A percentile compares a stretch with the other conserved stretches of the same genome.
These are phyloP conservation scores for Stephania yunnanensis DNA, from an alignment of 164 flowering plant genomes.

Conservation along the genomic window DNA sequence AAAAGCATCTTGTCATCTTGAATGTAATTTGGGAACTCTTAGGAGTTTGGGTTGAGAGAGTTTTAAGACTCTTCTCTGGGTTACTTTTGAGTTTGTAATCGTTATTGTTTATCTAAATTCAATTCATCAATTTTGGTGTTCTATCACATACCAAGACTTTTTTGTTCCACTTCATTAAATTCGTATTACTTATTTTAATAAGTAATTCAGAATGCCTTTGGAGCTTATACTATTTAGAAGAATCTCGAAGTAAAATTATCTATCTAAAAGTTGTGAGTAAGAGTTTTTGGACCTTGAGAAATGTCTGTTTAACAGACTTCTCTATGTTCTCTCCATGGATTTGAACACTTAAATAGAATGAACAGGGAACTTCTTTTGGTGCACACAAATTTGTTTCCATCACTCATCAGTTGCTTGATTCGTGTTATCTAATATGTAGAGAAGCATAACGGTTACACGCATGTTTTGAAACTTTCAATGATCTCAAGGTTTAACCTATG, in stretches of 20 bases:
- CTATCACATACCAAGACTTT: too few relatives aligned
- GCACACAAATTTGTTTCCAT: background rate
- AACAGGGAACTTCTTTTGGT: background rate
- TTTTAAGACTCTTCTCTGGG: too few relatives aligned
- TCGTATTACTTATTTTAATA: background rate
- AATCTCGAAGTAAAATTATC: background rate
- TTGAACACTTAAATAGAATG: background rate
- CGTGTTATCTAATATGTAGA: too few relatives aligned
- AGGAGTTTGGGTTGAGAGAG: too few relatives aligned
- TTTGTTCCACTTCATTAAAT: too few relatives aligned
- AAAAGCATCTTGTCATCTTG: too few relatives aligned
- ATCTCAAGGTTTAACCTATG: background rate
- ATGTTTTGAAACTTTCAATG: background rate
- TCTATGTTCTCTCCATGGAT: background rate
- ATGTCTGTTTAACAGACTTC: background rate
- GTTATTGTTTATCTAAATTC: too few relatives aligned
- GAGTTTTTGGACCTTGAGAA: background rate
- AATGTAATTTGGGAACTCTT: too few relatives aligned
- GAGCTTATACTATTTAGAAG: background rate
- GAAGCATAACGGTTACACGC: background rate
- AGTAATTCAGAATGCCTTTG: background rate
- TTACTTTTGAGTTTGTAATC: too few relatives aligned
- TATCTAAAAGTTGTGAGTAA: background rate
- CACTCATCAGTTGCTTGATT: background rate
- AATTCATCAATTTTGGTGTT: too few relatives aligned